Percentiles rank a stretch among this genome's conserved stretches.
Evolutionary conservation across 129 eudicot genomes (phyloP).

Genomic region (Centella asiatica): DNA sequence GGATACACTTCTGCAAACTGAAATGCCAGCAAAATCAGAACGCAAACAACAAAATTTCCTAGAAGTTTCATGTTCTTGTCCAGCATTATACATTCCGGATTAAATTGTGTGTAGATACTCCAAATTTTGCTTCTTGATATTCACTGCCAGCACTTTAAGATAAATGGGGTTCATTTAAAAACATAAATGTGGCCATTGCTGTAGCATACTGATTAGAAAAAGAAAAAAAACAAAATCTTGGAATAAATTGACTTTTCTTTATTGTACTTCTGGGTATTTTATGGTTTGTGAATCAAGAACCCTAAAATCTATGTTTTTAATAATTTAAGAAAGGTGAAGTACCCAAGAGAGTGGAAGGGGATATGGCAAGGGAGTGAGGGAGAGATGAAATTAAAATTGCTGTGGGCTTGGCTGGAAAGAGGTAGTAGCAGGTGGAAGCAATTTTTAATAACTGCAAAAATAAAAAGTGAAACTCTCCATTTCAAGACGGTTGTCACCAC

Average conservation of each 20-base stretch:
- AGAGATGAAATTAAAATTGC: slow-evolving; percentile 12
- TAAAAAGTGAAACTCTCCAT: slow-evolving; percentile 10
- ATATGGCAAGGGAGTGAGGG: slow-evolving; percentile 16
- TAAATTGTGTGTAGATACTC: slow-evolving; percentile 1
- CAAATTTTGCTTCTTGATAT: slow-evolving; percentile 9
- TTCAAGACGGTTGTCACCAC: slow-evolving; percentile 39
- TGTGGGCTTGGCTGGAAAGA: slow-evolving; percentile 30
- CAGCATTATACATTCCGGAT: slow-evolving; percentile 30
- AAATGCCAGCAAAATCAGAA: slow-evolving; percentile 25
- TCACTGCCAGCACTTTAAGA: neutral
- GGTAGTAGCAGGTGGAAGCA: slow-evolving; percentile 19
- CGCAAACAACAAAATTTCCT: slow-evolving; percentile 13
- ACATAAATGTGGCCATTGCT: neutral
- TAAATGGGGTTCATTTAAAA: slow-evolving; percentile 15
- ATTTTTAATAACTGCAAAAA: slow-evolving; percentile 16
- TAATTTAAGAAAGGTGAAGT: slow-evolving; percentile 14
- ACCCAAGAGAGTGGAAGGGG: neutral
- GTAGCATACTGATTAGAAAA: neutral
- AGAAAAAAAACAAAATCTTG: neutral
- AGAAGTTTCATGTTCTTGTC: slow-evolving; percentile 42
- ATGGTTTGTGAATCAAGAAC: slow-evolving; percentile 8
- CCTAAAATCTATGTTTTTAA: slow-evolving; percentile 17
- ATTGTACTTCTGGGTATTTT: slow-evolving; percentile 5
- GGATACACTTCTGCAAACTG: slow-evolving; percentile 27
- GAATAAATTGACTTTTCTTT: neutral